These are phyloP conservation scores for Nitzschia inconspicua DNA, from an alignment of 108 stramenopile genomes.

Conservation along the genomic window DNA sequence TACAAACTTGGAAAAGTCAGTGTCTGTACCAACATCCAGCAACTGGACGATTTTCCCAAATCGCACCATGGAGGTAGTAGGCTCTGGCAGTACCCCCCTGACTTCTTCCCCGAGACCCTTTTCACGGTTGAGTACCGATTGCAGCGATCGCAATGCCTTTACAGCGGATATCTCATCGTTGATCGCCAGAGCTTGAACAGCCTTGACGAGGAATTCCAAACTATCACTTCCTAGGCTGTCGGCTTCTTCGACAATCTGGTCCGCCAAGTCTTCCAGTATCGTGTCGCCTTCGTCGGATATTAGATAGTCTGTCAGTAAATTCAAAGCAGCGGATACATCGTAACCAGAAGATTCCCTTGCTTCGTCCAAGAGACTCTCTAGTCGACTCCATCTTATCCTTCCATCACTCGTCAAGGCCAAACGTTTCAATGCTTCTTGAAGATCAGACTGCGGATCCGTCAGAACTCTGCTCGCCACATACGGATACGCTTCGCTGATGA, in stretches of 20 bases:
- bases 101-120: slow-evolving; percentile 27
- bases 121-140: slow-evolving; percentile 27
- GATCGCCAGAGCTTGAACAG: slow-evolving; percentile 49
- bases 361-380: slow-evolving; percentile 87
- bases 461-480: slow-evolving; percentile 93
- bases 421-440: slow-evolving; percentile 78
- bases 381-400: slow-evolving; percentile 80
- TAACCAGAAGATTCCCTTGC: slow-evolving; percentile 68
- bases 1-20: slow-evolving; percentile 56
- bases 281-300: slow-evolving; percentile 77
- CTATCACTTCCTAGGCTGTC: slow-evolving; percentile 74
- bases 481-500: slow-evolving; percentile 92
- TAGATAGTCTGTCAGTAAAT: slow-evolving; percentile 77
- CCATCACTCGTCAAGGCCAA: slow-evolving; percentile 82
- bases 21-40: slow-evolving; percentile 41
- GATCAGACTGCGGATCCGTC: slow-evolving; percentile 81
- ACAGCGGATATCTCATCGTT: slow-evolving; percentile 65
- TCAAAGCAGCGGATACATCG: slow-evolving; percentile 84
- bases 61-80: slow-evolving; percentile 67
- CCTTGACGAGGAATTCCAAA: slow-evolving; percentile 54
- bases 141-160: slow-evolving; percentile 63
- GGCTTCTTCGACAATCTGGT: slow-evolving; percentile 72
- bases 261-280: slow-evolving; percentile 61
- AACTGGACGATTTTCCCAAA: slow-evolving; percentile 52
- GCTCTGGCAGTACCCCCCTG: slow-evolving; percentile 52